phyloP scores from a whole-genome alignment of 1,284 basidiomycete genomes.

The Paramarasmius palmivorus region DNA sequence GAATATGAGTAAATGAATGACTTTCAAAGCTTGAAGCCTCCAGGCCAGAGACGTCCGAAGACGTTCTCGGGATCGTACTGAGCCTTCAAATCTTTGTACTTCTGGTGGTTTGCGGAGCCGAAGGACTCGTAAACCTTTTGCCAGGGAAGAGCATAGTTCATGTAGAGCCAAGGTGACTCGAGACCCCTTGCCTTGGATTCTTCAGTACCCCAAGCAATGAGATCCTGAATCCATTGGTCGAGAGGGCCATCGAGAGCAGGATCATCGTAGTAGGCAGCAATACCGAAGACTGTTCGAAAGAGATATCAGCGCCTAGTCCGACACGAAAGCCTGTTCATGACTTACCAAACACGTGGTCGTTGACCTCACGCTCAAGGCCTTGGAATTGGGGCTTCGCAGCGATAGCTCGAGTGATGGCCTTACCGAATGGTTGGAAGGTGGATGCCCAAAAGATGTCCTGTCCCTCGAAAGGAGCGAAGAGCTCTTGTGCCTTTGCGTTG shows the following conservation, averaged over 20 bases:
- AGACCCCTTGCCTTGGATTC: background rate
- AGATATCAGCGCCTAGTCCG: too few relatives aligned
- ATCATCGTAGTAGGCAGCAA: background rate
- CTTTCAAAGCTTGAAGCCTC: slow-evolving; percentile 6
- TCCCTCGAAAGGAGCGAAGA: background rate
- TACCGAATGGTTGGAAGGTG: background rate
- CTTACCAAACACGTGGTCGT: too few relatives aligned
- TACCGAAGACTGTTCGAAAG: background rate
- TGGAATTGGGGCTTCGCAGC: too few relatives aligned
- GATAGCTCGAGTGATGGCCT: too few relatives aligned
- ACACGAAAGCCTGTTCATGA: too few relatives aligned
- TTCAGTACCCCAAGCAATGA: background rate
- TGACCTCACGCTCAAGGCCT: too few relatives aligned
- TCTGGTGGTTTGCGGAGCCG: background rate
- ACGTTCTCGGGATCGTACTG: slow-evolving; percentile 1
- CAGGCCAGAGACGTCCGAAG: slow-evolving; percentile 3
- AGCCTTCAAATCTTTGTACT: background rate
- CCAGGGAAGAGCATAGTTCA: slow-evolving; percentile 5
- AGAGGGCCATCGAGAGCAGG: background rate
- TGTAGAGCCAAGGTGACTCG: background rate
- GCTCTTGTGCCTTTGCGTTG: background rate
- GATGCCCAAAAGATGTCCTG: background rate
- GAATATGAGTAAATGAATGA: too few relatives aligned
- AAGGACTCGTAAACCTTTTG: slow-evolving; percentile 2
- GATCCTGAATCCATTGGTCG: background rate